Conservation (phyloP, 768 basidiomycete species). For the Dentipellis sp. region DNA sequence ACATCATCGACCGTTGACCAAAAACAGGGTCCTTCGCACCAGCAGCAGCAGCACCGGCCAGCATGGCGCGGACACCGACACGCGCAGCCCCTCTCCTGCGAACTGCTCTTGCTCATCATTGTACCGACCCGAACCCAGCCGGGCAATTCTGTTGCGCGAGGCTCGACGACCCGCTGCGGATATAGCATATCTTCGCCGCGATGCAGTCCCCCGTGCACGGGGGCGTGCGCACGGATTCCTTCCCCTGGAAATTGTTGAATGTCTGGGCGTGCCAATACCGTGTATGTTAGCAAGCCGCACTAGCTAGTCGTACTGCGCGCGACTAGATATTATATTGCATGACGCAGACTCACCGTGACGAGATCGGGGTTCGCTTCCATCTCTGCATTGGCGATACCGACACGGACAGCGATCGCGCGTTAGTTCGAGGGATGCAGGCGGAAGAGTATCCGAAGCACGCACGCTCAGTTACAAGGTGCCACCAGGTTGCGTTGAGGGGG, state of each 20-base stretch:
- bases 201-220: conserved; percentile 54
- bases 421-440: not conserved
- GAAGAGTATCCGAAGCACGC: conserved; percentile 12
- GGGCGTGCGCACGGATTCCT: conserved; percentile 44
- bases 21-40: too few relatives aligned
- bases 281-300: not conserved
- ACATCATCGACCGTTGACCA: too few relatives aligned
- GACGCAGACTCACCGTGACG: conserved; percentile 34
- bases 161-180: conserved; percentile 61
- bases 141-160: conserved; percentile 53
- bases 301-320: not conserved
- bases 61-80: not conserved
- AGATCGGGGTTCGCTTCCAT: conserved; percentile 50
- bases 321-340: too few relatives aligned
- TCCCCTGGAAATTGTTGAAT: conserved; percentile 68
- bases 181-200: conserved; percentile 68
- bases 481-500: conserved; percentile 76
- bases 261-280: conserved; percentile 25
- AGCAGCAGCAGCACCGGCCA: not conserved
- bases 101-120: conserved; percentile 16
- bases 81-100: not conserved
- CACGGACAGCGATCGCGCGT: not conserved
- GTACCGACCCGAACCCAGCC: conserved; percentile 58
- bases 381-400: conserved; percentile 25
- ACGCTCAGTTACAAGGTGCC: conserved; percentile 75